Conservation (phyloP, 768 basidiomycete genomes). For the Tulasnella calospora region DNA sequence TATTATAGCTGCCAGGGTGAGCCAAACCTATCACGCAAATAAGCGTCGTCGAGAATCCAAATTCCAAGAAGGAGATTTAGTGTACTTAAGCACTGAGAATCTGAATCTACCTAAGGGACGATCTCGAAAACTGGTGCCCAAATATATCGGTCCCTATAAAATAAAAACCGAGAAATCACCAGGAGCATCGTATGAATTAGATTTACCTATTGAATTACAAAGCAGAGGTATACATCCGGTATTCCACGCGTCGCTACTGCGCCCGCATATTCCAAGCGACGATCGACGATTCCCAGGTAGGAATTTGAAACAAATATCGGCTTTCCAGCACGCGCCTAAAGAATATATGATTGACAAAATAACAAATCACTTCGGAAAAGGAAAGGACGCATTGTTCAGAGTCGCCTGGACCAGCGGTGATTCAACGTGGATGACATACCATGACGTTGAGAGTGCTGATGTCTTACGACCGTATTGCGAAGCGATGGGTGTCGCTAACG, state of each 20-base stretch:
- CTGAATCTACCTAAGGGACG: slow-evolving; percentile 36
- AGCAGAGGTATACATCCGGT: too few relatives aligned
- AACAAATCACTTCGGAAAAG: slow-evolving; percentile 32
- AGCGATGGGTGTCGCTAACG: too few relatives aligned
- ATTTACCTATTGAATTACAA: background rate
- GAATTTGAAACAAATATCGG: background rate
- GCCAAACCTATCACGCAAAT: slow-evolving; percentile 15
- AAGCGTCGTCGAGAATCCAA: background rate
- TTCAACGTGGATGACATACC: too few relatives aligned
- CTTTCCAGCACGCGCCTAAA: background rate
- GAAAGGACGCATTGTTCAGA: slow-evolving; percentile 34
- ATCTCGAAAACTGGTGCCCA: slow-evolving; percentile 40
- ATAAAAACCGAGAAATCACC: background rate
- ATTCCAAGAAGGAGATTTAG: slow-evolving; percentile 16
- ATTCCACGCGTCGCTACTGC: background rate
- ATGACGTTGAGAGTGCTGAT: slow-evolving; percentile 30
- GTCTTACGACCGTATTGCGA: slow-evolving; percentile 36
- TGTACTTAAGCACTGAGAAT: too few relatives aligned
- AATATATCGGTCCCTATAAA: background rate
- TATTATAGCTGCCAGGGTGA: slow-evolving; percentile 10
- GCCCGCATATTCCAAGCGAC: background rate
- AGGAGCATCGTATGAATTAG: slow-evolving; percentile 12
- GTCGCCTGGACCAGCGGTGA: too few relatives aligned
- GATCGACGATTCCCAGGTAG: background rate
- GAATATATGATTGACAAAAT: slow-evolving; percentile 30